phyloP scores from a whole-genome alignment of 2,329 filamentous ascomycete genomes.

The Chaetomiaceae sp. region DNA sequence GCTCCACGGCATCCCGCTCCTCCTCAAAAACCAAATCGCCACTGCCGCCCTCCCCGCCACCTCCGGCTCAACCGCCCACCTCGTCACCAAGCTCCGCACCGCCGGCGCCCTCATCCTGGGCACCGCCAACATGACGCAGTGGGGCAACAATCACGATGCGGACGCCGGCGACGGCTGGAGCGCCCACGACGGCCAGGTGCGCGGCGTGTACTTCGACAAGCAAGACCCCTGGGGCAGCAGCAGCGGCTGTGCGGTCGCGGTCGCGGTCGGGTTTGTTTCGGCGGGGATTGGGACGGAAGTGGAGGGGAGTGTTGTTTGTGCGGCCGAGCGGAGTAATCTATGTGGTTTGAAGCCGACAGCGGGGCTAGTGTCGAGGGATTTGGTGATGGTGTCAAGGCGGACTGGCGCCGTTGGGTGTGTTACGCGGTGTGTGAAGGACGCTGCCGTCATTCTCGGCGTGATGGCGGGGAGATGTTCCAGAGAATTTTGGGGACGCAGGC shows the following conservation, averaged over 20 bases:
- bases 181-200: slow-evolving; percentile 54
- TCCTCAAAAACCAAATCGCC: slow-evolving; percentile 63
- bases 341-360: slow-evolving; percentile 65
- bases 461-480: too few relatives aligned
- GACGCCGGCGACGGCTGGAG: slow-evolving; percentile 59
- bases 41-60: slow-evolving; percentile 60
- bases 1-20: slow-evolving; percentile 59
- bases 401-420: slow-evolving; percentile 64
- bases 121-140: slow-evolving; percentile 59
- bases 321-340: slow-evolving; percentile 48
- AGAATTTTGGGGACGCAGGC: too few relatives aligned
- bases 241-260: slow-evolving; percentile 54
- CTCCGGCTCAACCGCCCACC: slow-evolving; percentile 56
- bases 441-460: slow-evolving; percentile 53
- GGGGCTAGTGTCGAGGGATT: slow-evolving; percentile 54
- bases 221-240: slow-evolving; percentile 58
- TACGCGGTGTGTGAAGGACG: slow-evolving; percentile 59
- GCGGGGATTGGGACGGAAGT: slow-evolving; percentile 59
- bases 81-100: slow-evolving; percentile 53
- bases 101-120: slow-evolving; percentile 60
- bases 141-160: slow-evolving; percentile 54
- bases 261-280: slow-evolving; percentile 53
- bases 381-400: slow-evolving; percentile 59
- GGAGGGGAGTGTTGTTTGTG: slow-evolving; percentile 56
- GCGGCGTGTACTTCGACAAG: slow-evolving; percentile 52